phyloP scores from a whole-genome alignment of 192 early-diverging fungal genomes.

The Dissophora ornata region DNA sequence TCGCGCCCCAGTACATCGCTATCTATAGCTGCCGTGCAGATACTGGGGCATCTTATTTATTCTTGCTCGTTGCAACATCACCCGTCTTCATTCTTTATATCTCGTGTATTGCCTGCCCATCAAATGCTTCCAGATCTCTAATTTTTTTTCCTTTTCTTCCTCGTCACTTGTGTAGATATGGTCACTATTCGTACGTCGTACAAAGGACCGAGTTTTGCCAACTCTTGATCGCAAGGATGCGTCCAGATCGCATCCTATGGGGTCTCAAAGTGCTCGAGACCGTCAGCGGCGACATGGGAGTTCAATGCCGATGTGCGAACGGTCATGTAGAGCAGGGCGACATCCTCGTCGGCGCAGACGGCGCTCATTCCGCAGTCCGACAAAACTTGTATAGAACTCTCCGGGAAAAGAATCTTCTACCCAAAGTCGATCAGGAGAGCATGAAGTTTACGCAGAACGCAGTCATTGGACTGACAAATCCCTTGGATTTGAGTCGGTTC shows the following conservation, averaged over 20 bases:
- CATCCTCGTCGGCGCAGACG: conserved; percentile 38
- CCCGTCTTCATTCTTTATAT: no score
- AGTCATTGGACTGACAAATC: conserved; percentile 17
- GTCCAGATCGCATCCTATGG: conserved; percentile 23
- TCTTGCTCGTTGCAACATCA: no score
- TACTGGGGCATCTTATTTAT: no score
- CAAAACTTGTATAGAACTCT: conserved; percentile 26
- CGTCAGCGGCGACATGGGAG: conserved; percentile 28
- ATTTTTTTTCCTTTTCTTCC: no score
- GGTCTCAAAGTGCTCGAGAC: conserved; percentile 32
- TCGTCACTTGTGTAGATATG: no score
- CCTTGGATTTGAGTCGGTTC: conserved; percentile 12
- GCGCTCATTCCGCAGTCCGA: conserved; percentile 22
- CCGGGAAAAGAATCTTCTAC: conserved; percentile 25
- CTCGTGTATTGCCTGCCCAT: no score
- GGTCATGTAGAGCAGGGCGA: conserved; percentile 29
- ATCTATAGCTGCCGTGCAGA: no score
- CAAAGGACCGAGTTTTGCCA: conserved; percentile 19
- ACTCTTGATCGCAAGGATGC: conserved; percentile 25
- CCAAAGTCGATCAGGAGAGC: conserved; percentile 27
- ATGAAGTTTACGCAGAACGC: conserved; percentile 27
- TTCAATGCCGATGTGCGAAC: conserved; percentile 45
- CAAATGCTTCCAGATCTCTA: no score
- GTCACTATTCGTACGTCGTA: conserved; percentile 17
- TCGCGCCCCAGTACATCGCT: no score